Conservation (phyloP, 371 early-diverging fungal species). For the Zancudomyces culisetae region DNA sequence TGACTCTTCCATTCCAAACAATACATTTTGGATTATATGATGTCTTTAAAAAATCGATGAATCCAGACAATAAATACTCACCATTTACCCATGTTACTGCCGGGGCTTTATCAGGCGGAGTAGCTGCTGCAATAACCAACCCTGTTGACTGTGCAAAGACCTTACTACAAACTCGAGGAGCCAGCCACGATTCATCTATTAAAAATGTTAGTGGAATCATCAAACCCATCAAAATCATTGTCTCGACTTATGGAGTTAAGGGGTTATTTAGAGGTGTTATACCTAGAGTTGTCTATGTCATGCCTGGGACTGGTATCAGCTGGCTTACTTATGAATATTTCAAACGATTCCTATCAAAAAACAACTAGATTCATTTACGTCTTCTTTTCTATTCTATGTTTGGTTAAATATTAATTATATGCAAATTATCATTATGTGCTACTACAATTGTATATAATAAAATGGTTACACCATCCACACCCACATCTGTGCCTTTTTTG, state of each 20-base stretch:
- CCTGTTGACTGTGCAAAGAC: conserved; percentile 91
- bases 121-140: conserved; percentile 77
- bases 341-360: conserved; percentile 32
- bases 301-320: conserved; percentile 85
- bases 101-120: conserved; percentile 77
- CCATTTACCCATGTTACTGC: conserved; percentile 67
- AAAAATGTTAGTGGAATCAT: conserved; percentile 44
- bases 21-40: conserved; percentile 84
- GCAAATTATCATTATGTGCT: too few species aligned
- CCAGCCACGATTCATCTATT: conserved; percentile 41
- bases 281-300: conserved; percentile 66
- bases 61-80: conserved; percentile 59
- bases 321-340: conserved; percentile 85
- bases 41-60: conserved; percentile 44
- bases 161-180: conserved; percentile 74
- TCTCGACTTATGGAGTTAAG: conserved; percentile 40
- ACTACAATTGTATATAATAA: too few species aligned
- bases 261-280: conserved; percentile 70
- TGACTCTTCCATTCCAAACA: conserved; percentile 81
- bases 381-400: too few species aligned
- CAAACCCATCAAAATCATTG: conserved; percentile 54
- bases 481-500: too few species aligned
- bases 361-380: too few species aligned
- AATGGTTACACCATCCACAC: too few species aligned
- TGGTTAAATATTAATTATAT: too few species aligned